These are phyloP conservation scores for Fomitopsis serialis DNA, from an alignment of 768 basidiomycete genomes.

Conservation along the genomic window DNA sequence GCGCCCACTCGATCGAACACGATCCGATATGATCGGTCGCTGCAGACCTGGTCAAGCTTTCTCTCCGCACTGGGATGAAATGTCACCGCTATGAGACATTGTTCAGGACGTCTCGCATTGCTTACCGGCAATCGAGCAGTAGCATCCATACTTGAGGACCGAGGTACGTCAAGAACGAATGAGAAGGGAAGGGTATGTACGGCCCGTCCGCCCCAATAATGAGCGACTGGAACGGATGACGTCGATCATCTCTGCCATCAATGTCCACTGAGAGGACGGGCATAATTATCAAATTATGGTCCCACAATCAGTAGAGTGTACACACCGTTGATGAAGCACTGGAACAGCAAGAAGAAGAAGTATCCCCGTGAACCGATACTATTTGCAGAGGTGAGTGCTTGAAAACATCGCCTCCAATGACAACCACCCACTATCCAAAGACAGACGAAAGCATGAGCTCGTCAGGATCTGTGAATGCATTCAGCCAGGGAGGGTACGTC, in stretches of 20 bases:
- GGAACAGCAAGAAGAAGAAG: conserved; percentile 92
- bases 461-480: conserved; percentile 60
- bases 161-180: conserved; percentile 76
- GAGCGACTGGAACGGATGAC: conserved; percentile 63
- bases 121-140: conserved; percentile 77
- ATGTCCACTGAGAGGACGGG: conserved; percentile 43
- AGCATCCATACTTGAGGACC: conserved; percentile 76
- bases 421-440: conserved; percentile 51
- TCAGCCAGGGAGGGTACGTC: background rate
- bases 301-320: no score
- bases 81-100: background rate
- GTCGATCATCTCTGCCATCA: conserved; percentile 69
- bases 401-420: no score
- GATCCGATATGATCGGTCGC: conserved; percentile 62
- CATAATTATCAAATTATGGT: background rate
- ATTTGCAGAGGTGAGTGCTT: conserved; percentile 11
- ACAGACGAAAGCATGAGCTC: conserved; percentile 68
- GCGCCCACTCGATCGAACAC: conserved; percentile 58
- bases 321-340: conserved; percentile 82
- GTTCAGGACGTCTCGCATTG: background rate
- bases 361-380: conserved; percentile 84
- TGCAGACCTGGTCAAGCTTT: conserved; percentile 76
- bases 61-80: conserved; percentile 66
- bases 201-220: conserved; percentile 75
- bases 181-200: conserved; percentile 75